Percentiles rank a stretch among this genome's conserved stretches.
Conservation (phyloP, 495 filamentous ascomycete species). For the Umbilicaria muhlenbergii region DNA sequence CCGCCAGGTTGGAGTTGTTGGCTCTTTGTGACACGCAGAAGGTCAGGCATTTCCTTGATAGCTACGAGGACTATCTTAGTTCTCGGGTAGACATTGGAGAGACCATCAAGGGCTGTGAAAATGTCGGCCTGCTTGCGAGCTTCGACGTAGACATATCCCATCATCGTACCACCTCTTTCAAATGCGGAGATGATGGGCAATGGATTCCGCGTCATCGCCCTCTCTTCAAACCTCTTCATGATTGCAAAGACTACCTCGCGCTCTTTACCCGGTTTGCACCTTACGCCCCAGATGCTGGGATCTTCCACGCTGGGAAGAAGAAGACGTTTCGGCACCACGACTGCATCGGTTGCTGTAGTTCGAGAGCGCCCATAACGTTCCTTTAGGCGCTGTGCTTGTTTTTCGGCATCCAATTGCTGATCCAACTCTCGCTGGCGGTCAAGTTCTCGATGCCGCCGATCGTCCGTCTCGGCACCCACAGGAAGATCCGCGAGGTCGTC, state of each 20-base stretch:
- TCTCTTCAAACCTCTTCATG: conserved; percentile 73
- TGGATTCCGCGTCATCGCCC: conserved; percentile 53
- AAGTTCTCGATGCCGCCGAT: conserved; percentile 84
- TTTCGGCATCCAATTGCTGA: conserved; percentile 78
- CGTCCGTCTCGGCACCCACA: conserved; percentile 68
- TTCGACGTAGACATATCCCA: conserved; percentile 91
- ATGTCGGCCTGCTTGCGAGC: conserved; percentile 77
- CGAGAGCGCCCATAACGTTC: conserved; percentile 65
- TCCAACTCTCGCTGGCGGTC: conserved; percentile 80
- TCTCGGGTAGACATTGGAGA: conserved; percentile 72
- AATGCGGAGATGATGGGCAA: conserved; percentile 76
- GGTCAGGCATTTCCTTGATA: conserved; percentile 95
- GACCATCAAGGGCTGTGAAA: conserved; percentile 58
- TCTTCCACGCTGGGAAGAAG: conserved; percentile 90
- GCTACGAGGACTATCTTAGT: conserved; percentile 73
- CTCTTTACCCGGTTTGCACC: conserved; percentile 90
- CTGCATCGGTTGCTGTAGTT: conserved; percentile 37
- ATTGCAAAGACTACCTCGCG: conserved; percentile 74
- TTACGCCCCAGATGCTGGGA: conserved; percentile 88
- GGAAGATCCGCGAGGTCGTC: conserved; percentile 73
- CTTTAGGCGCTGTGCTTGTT: conserved; percentile 70
- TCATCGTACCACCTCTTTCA: conserved; percentile 74
- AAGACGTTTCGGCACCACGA: conserved; percentile 69
- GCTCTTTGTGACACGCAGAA: conserved; percentile 75
- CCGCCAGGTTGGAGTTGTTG: conserved; percentile 73